Conservation (phyloP, 768 basidiomycete species). For the Scleroderma bovista region DNA sequence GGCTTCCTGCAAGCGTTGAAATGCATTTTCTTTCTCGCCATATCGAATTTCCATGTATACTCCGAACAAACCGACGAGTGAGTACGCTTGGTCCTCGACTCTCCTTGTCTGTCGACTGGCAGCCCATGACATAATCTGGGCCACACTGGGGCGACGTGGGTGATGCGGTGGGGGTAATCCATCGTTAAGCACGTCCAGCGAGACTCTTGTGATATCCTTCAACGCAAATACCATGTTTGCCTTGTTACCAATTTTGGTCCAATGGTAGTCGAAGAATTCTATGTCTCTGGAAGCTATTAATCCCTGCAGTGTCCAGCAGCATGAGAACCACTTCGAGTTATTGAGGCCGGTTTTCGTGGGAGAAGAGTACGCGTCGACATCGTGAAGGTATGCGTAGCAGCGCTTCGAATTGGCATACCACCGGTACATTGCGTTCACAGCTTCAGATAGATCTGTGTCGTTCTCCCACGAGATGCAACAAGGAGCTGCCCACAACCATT, state of each 20-base stretch:
- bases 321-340: too few relatives aligned
- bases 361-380: too few relatives aligned
- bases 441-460: too few relatives aligned
- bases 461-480: too few relatives aligned
- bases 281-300: background rate
- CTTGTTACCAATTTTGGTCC: background rate
- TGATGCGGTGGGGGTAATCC: background rate
- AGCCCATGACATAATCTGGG: background rate
- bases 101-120: background rate
- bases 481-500: too few relatives aligned
- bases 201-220: background rate
- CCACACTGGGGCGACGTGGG: background rate
- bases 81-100: background rate
- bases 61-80: conserved; percentile 2
- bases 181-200: background rate
- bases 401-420: too few relatives aligned
- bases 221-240: background rate
- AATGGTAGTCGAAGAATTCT: background rate
- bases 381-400: too few relatives aligned
- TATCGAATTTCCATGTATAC: conserved; percentile 19
- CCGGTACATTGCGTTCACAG: too few relatives aligned
- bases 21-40: conserved; percentile 3
- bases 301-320: background rate
- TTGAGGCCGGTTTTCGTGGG: too few relatives aligned
- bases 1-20: conserved; percentile 2